Evolutionary conservation across 2,329 filamentous ascomycete genomes (phyloP), one percentile per base, ranked within the genome.

Genomic region (Hypoxylon sp.): DNA sequence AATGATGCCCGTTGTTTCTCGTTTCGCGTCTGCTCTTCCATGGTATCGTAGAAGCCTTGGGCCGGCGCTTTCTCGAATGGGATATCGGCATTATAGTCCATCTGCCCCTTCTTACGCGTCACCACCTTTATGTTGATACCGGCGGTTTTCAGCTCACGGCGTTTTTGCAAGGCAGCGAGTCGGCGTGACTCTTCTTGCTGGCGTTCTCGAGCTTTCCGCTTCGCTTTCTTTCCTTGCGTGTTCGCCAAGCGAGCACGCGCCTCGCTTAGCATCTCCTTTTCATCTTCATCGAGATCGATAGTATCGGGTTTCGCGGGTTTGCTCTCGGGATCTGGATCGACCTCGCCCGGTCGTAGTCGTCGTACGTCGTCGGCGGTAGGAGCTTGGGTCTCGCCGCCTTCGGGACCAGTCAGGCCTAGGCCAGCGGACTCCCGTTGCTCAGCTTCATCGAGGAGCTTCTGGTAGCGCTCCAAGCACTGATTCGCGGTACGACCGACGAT

Each of bases 81-180:
- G 71, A 99, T 97, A 75, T 99, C 96, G 74, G 96, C 96, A 80
- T 99, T 99, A 84, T 99, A 99, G 80, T 99, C 96, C 93, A 99
- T 99, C 83, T 98, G 91, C 0, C 96, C 96, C 84, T 93, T 90
- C 84, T 98, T 98, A 67, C 92, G 89, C 13, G 92, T 96, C 2
- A 90, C 90, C 63, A 98, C 90, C 81, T 98, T 99, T 83, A 98
- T 94, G 79, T 99, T 99, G 82, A 99, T 98, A 51, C 96, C 96
- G 1, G 96, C 94, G 78, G 94, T 97, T 83, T 99, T 99, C 72
- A 99, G 88, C 82, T 99, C 96, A 73, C 96, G 89, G 41, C 96
- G 90, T 84, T 99, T 99, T 83, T 98, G 96, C 69, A 99, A 83
- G 38, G 95, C 89, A 1, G 96, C 96, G 68, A 99, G 82, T 60